phyloP scores from a whole-genome alignment of 176 grass and related monocot genomes.

The Juncus inflexus region DNA sequence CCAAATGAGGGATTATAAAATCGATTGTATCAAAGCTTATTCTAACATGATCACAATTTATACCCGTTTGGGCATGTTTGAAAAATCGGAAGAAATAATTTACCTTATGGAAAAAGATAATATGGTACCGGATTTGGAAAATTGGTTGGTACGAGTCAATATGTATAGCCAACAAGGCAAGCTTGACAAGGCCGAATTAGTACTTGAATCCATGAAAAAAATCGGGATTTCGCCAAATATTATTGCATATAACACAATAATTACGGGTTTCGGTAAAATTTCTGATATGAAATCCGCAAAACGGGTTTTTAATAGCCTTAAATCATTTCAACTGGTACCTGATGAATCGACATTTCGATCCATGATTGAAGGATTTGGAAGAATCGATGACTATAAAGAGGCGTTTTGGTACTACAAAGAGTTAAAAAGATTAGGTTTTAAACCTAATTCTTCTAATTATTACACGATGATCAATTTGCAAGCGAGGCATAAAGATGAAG shows the following conservation, averaged over 20 bases:
- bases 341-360: slow-evolving; percentile 92
- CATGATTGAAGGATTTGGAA: slow-evolving; percentile 91
- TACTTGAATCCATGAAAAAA: slow-evolving; percentile 51
- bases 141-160: slow-evolving; percentile 83
- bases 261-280: slow-evolving; percentile 79
- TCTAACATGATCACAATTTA: slow-evolving; percentile 80
- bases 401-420: slow-evolving; percentile 56
- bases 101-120: slow-evolving; percentile 52
- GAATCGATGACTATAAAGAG: slow-evolving; percentile 48
- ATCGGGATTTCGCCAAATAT: slow-evolving; percentile 50
- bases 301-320: slow-evolving; percentile 44
- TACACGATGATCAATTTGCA: slow-evolving; percentile 82
- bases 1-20: slow-evolving; percentile 50
- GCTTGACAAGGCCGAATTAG: slow-evolving; percentile 54
- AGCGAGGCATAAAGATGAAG: slow-evolving; percentile 58
- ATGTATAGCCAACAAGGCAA: slow-evolving; percentile 81
- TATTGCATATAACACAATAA: slow-evolving; percentile 89
- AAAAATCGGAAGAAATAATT: slow-evolving; percentile 67
- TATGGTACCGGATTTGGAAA: slow-evolving; percentile 63
- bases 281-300: slow-evolving; percentile 44
- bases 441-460: slow-evolving; percentile 79
- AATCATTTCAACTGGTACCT: slow-evolving; percentile 47
- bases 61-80: slow-evolving; percentile 46
- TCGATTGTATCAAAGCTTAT: slow-evolving; percentile 69
- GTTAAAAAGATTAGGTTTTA: slow-evolving; percentile 59